Percentiles rank a stretch among this genome's conserved stretches.
phyloP scores from a whole-genome alignment of 352 stramenopile species.

The Halophytophthora polymorphica region DNA sequence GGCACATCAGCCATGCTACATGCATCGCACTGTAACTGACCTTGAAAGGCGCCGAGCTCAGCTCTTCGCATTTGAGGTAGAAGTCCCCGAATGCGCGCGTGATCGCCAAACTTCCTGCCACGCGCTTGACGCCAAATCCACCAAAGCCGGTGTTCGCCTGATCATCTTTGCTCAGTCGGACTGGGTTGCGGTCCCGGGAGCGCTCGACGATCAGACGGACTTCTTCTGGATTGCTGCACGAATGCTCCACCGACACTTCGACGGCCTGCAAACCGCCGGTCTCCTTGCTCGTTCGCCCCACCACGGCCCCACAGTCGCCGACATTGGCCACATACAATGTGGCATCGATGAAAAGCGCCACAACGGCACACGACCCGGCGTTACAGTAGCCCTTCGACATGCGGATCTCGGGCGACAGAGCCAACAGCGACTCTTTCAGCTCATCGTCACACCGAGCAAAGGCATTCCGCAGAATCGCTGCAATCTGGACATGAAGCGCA shows the following conservation, averaged over 20 bases:
- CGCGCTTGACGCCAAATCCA: conserved; percentile 84
- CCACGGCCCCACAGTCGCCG: conserved; percentile 88
- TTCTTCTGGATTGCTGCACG: conserved; percentile 55
- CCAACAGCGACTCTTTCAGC: conserved; percentile 53
- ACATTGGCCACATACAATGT: conserved; percentile 89
- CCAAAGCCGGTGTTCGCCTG: conserved; percentile 53
- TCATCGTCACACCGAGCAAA: conserved; percentile 56
- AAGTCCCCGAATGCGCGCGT: conserved; percentile 92
- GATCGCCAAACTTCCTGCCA: conserved; percentile 89
- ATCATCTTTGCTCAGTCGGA: conserved; percentile 92
- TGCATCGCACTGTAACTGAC: conserved; percentile 9
- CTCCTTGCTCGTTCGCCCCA: conserved; percentile 60
- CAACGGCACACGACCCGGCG: conserved; percentile 57
- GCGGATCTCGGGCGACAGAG: conserved; percentile 30
- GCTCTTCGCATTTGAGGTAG: conserved; percentile 90
- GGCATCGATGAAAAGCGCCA: conserved; percentile 55
- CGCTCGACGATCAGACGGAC: conserved; percentile 52
- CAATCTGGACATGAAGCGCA: conserved; percentile 6
- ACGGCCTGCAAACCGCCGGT: conserved; percentile 24
- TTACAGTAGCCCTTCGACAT: conserved; percentile 75
- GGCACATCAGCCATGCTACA: neutral
- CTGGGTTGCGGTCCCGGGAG: conserved; percentile 70
- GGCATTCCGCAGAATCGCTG: conserved; percentile 23
- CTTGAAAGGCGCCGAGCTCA: conserved; percentile 92
- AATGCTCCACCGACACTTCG: conserved; percentile 59